Evolutionary conservation across 23 red algal species (phyloP).

Genomic region (Gracilaria domingensis): DNA sequence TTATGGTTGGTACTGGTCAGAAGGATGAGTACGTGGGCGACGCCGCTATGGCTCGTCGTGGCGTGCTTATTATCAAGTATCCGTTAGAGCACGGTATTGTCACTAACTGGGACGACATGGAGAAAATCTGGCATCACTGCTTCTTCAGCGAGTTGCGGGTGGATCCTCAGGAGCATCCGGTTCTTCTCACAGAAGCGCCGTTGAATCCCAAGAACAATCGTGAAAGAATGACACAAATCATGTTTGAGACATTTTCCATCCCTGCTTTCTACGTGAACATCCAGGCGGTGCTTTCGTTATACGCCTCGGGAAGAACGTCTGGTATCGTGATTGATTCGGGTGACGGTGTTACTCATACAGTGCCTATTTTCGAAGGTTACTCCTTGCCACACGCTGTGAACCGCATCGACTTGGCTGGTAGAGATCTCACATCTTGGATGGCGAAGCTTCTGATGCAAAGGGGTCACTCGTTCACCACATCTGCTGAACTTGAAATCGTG

Average conservation of each 20-base stretch:
- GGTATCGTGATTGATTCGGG: conserved; percentile 98
- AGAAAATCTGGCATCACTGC: conserved; percentile 99
- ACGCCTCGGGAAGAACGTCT: conserved; percentile 96
- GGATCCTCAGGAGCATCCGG: conserved; percentile 94
- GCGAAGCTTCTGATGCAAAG: conserved; percentile 95
- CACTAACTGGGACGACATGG: conserved; percentile 99
- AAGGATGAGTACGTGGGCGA: conserved; percentile 99
- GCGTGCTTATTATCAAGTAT: conserved; percentile 98
- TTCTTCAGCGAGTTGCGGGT: conserved; percentile 97
- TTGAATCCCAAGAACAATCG: conserved; percentile 97
- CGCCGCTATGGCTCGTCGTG: conserved; percentile 94
- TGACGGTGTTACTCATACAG: conserved; percentile 99
- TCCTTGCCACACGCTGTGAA: conserved; percentile 96
- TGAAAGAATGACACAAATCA: conserved; percentile 98
- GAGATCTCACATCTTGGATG: conserved; percentile 93
- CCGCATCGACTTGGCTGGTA: conserved; percentile 94
- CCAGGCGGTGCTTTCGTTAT: conserved; percentile 98
- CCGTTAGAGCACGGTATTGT: conserved; percentile 99
- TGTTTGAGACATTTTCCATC: conserved; percentile 98
- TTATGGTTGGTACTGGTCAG: conserved; percentile 98
- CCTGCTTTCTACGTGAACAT: conserved; percentile 99
- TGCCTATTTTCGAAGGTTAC: conserved; percentile 99
- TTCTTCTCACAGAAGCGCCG: conserved; percentile 96
- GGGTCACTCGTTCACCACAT: conserved; percentile 96
- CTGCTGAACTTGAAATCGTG: conserved; percentile 99